These are phyloP conservation scores for Pneumocystis wakefieldiae DNA, from an alignment of 1,139 yeast genomes.

Conservation along the genomic window DNA sequence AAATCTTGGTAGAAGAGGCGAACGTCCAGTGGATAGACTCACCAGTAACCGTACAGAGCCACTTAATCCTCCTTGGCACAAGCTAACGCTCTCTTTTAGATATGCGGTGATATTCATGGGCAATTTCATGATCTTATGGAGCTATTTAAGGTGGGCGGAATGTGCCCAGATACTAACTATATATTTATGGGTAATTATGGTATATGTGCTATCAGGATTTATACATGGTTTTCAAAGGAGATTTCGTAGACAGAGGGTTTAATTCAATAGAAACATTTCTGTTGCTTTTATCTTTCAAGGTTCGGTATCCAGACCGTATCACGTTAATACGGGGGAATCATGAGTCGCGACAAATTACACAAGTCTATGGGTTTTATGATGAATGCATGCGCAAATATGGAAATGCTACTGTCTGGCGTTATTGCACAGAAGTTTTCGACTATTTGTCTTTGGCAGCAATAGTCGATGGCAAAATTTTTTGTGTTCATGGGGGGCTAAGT, in stretches of 20 bases:
- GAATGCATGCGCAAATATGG: slow-evolving; percentile 95
- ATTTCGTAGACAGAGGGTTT: slow-evolving; percentile 86
- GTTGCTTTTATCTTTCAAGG: slow-evolving; percentile 64
- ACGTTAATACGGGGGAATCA: slow-evolving; percentile 93
- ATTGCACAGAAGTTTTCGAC: slow-evolving; percentile 69
- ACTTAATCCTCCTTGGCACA: no score
- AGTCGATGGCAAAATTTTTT: slow-evolving; percentile 68
- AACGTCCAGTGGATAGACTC: slow-evolving; percentile 91
- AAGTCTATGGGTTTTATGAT: slow-evolving; percentile 95
- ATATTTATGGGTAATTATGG: slow-evolving; percentile 46
- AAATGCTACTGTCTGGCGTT: slow-evolving; percentile 84
- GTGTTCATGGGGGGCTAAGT: slow-evolving; percentile 92
- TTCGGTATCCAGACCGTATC: slow-evolving; percentile 78
- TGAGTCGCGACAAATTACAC: slow-evolving; percentile 92
- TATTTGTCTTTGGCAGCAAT: slow-evolving; percentile 88
- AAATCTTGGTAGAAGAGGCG: slow-evolving; percentile 75
- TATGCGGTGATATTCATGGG: slow-evolving; percentile 97
- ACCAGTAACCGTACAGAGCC: slow-evolving; percentile 59
- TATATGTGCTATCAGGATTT: neutral
- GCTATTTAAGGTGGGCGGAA: slow-evolving; percentile 75
- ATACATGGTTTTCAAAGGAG: slow-evolving; percentile 19
- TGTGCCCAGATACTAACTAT: slow-evolving; percentile 70
- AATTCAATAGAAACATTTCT: slow-evolving; percentile 85
- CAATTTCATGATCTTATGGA: slow-evolving; percentile 89
- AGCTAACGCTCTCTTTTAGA: no score